These are phyloP conservation scores for Dioscorea alata DNA, from an alignment of 106 monocot genomes.

Conservation along the genomic window DNA sequence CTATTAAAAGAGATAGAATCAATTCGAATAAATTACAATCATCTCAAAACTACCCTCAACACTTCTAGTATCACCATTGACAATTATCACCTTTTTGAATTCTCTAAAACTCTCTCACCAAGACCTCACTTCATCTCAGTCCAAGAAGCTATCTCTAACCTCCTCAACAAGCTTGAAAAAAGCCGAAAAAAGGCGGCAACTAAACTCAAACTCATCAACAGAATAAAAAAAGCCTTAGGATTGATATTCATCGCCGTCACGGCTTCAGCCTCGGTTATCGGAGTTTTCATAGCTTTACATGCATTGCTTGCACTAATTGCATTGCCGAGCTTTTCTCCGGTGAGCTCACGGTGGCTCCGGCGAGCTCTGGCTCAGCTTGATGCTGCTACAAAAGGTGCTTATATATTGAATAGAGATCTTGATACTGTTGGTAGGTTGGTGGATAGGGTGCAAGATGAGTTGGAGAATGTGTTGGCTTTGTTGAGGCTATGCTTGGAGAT, in stretches of 20 bases:
- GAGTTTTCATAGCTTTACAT: constrained; percentile 37
- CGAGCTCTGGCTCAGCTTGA: constrained; percentile 45
- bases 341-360: constrained; percentile 1
- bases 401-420: constrained; percentile 60
- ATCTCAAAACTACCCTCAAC: constrained; percentile 19
- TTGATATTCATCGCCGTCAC: constrained; percentile 31
- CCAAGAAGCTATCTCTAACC: constrained; percentile 24
- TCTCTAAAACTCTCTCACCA: constrained; percentile 4
- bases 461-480: constrained; percentile 45
- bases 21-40: constrained; percentile 33
- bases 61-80: background rate
- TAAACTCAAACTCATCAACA: constrained; percentile 22
- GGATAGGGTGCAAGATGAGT: constrained; percentile 43
- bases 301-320: constrained; percentile 23
- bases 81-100: background rate
- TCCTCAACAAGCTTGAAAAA: constrained; percentile 41
- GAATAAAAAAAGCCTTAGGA: constrained; percentile 21
- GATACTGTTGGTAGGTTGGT: constrained; percentile 71
- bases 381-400: constrained; percentile 51
- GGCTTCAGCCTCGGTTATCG: constrained; percentile 23
- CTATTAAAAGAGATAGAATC: constrained; percentile 52
- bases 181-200: constrained; percentile 27
- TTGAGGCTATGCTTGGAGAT: constrained; percentile 30
- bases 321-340: constrained; percentile 8
- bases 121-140: constrained; percentile 4